Base-by-base conservation (phyloP, 2,329 filamentous ascomycete genomes). In the Cladosporium sp. region DNA sequence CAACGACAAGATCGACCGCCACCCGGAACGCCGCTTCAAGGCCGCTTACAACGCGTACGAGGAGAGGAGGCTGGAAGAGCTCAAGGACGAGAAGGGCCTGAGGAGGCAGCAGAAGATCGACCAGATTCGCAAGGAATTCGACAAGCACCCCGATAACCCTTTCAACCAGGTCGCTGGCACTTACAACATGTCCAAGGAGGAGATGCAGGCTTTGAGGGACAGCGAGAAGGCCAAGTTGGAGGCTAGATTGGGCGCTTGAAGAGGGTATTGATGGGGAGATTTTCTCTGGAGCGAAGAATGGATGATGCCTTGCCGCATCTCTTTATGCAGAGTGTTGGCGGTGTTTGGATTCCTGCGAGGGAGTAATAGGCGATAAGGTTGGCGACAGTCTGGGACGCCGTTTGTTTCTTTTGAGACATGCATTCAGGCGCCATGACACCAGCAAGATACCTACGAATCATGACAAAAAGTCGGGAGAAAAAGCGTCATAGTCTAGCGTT, bases 131-230 rank as follows among this genome's bases (percentile, higher is more conserved):
- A 94, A 95, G 76, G 93, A 97, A 73, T 98, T 97, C 68, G 86
- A 95, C 70, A 94, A 89, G 76, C 87, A 86, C 63, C 85, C 88
- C 1, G 92, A 97, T 61, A 98, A 98, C 69, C 93, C 93, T 12
- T 93, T 95, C 73, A 95, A 95, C 72, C 88, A 95, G 72, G 83
- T 85, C 13, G 81, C 75, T 45, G 87, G 83, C 2, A 69, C 76
- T 3, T 94, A 89, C 71, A 88, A 98, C 69, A 81, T 88, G 48
- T 80, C 78, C 18, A 85, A 81, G 69, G 88, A 89, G 3, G 92
- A 98, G 62, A 62, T 95, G 38, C 76, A 76, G 42, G 76, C 80
- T 42, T 71, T 91, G 52, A 80, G 82, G 36, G 69, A 77, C 49
- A 55, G 56, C 16, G 62, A 62, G 59, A 62, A 55, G 57, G 55